These are phyloP conservation scores for Globisporangium nodosum DNA, from an alignment of 352 stramenopile species.

Conservation along the genomic window DNA sequence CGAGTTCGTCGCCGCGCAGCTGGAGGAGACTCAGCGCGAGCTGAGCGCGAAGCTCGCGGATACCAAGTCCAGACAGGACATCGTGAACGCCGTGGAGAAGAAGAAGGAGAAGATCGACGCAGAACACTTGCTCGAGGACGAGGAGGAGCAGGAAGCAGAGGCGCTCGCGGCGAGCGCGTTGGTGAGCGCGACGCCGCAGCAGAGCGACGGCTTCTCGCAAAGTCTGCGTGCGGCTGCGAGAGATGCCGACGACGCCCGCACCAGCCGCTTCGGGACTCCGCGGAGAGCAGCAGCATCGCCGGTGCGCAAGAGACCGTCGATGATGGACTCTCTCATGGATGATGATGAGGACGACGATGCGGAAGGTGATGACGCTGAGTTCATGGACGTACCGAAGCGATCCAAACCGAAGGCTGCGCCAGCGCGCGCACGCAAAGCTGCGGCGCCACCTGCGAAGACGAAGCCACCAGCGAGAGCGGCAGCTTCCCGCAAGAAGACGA, in stretches of 20 bases:
- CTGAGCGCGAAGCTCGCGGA: conserved; percentile 35
- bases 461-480: conserved; percentile 9
- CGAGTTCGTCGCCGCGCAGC: conserved; percentile 61
- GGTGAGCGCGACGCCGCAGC: conserved; percentile 1
- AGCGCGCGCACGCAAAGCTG: conserved; percentile 19
- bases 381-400: conserved; percentile 1
- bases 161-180: conserved; percentile 7
- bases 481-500: conserved; percentile 16
- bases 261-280: conserved; percentile 20
- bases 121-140: conserved; percentile 39
- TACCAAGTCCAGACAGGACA: conserved; percentile 53
- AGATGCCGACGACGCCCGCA: conserved; percentile 11
- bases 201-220: conserved; percentile 15
- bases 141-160: conserved; percentile 27
- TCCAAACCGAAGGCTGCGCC: conserved; percentile 8
- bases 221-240: conserved; percentile 11
- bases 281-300: conserved; percentile 4
- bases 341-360: conserved; percentile 16
- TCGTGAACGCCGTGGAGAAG: conserved; percentile 57
- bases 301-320: background rate
- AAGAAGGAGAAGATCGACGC: conserved; percentile 58
- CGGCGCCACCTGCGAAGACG: background rate
- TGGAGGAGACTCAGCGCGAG: conserved; percentile 71
- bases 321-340: conserved; percentile 6
- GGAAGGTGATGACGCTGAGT: conserved; percentile 5